These are phyloP conservation scores for Dalbergia oliveri DNA, from an alignment of 306 rosid genomes.

Conservation along the genomic window DNA sequence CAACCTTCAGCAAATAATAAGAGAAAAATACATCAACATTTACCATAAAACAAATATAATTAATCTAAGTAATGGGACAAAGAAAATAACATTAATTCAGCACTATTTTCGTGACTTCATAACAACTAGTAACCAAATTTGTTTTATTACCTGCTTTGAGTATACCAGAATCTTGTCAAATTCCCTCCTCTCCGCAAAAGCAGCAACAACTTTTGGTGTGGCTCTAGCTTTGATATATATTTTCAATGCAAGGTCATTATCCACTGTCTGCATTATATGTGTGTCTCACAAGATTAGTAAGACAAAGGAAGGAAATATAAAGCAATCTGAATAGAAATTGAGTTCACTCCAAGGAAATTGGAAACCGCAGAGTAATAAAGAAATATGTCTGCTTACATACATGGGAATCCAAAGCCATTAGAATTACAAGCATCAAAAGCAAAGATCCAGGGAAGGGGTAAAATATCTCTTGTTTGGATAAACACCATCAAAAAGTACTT, in stretches of 20 bases:
- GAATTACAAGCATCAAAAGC: conserved; percentile 11
- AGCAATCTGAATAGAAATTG: conserved; percentile 5
- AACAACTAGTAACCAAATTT: neutral
- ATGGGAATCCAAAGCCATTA: neutral
- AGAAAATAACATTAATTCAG: neutral
- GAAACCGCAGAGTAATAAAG: neutral
- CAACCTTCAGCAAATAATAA: conserved; percentile 60
- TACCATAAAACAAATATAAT: conserved; percentile 5
- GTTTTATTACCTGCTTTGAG: conserved; percentile 72
- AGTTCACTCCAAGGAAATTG: neutral
- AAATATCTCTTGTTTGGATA: neutral
- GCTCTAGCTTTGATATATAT: conserved; percentile 86
- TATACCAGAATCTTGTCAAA: conserved; percentile 84
- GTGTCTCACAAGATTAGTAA: neutral
- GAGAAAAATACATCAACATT: neutral
- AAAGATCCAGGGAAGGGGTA: neutral
- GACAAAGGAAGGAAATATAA: neutral
- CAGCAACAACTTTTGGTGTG: conserved; percentile 89
- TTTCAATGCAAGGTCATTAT: conserved; percentile 79
- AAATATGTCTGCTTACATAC: neutral
- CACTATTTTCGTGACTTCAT: neutral
- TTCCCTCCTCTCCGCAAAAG: conserved; percentile 88
- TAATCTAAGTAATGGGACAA: conserved; percentile 13
- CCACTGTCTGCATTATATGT: conserved; percentile 67
- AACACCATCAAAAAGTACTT: neutral